Base-by-base conservation (phyloP, 805 yeast species). In the Blastobotrys attinorum region DNA sequence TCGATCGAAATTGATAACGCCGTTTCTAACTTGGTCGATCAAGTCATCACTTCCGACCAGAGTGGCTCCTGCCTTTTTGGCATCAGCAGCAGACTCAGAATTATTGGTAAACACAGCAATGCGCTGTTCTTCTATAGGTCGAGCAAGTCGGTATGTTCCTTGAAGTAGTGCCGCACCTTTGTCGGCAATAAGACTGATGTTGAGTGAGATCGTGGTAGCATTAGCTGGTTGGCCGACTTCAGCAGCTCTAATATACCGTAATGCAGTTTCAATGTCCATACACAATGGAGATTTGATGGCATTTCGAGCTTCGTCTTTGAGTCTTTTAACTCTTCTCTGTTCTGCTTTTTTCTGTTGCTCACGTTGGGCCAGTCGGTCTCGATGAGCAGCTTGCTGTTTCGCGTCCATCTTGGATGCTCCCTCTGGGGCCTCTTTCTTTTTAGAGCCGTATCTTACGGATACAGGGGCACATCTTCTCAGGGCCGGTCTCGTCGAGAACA, bases 151-250 rank as follows among this genome's bases (percentile, higher is more conserved):
- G 18, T 88, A 75, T 3, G 78, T 71, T 11, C 97, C 97, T 23
- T 69, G 67, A 42, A 89, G 63, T 21, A 86, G 83, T 29, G 80
- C 77, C 18, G 83, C 79, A 52, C 96, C 96, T 58, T 76, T 79
- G 47, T 82, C 90, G 17, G 81, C 77, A 8, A 81, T 73, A 23
- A 88, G 70, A 15, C 76, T 67, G 15, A 85, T 72, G 42, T 81
- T 76, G 43, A 84, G 63, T 15, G 83, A 69, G 33, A 90, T 69
- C 20, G 89, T 81, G 18, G 90, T 79, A 53, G 79, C 78, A n/a
- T 73, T 65, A 3, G 72, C 67, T 2, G 90, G 77, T 57, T 83
- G 77, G 3, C 98, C 97, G 3, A 88, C 94, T 62, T 88, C 96
- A 3, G 88, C 77, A 0, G 97, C 96, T 50, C 96, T 72, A 45